phyloP scores from a whole-genome alignment of 2,329 filamentous ascomycete species.

The Pestalotiopsis sp. region DNA sequence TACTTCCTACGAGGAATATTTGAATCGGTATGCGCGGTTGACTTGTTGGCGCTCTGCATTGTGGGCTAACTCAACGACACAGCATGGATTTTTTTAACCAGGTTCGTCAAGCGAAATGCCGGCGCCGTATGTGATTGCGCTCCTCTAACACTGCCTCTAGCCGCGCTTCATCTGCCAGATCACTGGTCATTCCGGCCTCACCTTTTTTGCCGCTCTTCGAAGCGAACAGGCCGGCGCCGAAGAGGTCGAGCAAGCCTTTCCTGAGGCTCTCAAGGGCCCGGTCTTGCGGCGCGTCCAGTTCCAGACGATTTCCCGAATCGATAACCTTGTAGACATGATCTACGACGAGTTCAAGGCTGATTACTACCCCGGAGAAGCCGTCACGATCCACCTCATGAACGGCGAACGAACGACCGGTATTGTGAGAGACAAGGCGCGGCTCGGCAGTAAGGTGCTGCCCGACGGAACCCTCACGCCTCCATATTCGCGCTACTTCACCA shows the following conservation, averaged over 20 bases:
- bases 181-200: constrained; percentile 87
- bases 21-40: constrained; percentile 67
- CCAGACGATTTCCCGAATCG: constrained; percentile 84
- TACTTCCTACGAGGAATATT: constrained; percentile 82
- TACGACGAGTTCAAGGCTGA: constrained; percentile 84
- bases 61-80: constrained; percentile 33
- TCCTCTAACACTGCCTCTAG: constrained; percentile 41
- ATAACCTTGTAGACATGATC: constrained; percentile 72
- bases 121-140: neutral
- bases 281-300: constrained; percentile 91
- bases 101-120: constrained; percentile 49
- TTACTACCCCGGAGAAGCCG: constrained; percentile 87
- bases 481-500: constrained; percentile 80
- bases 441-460: constrained; percentile 62
- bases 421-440: constrained; percentile 84
- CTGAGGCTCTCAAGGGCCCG: constrained; percentile 86
- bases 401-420: constrained; percentile 73
- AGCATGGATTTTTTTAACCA: constrained; percentile 95
- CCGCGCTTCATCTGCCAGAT: constrained; percentile 94
- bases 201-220: constrained; percentile 88
- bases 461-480: constrained; percentile 73
- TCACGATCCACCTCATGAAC: constrained; percentile 71
- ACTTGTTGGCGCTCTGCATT: constrained; percentile 2
- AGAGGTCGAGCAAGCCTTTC: constrained; percentile 90
- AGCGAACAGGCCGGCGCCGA: constrained; percentile 85